Conservation (phyloP, 2,329 filamentous ascomycete genomes). For the Helotiales sp. region DNA sequence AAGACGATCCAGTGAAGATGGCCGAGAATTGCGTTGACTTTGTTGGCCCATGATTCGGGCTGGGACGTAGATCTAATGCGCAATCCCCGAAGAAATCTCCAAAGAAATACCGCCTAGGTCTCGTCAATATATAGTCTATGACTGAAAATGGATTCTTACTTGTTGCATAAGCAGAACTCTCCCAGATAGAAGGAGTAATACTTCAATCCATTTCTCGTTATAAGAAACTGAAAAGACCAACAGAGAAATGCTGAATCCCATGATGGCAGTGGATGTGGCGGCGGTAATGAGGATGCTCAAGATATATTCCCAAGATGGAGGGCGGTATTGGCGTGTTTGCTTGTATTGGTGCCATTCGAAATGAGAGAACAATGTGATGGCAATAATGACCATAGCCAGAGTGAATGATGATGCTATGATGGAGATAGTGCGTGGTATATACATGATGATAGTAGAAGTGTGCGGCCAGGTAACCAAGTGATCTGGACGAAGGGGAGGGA, state of each 20-base stretch:
- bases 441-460: constrained; percentile 1
- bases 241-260: neutral
- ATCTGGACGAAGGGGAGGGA: neutral
- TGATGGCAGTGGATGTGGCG: neutral
- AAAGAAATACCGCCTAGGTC: constrained; percentile 2
- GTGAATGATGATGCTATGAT: constrained; percentile 6
- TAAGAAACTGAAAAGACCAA: neutral
- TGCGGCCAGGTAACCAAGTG: neutral
- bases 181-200: constrained; percentile 1
- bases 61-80: neutral
- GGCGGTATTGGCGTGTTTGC: neutral
- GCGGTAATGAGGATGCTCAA: neutral
- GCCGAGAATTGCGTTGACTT: neutral
- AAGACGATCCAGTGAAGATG: neutral
- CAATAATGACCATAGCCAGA: neutral
- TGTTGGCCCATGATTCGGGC: neutral
- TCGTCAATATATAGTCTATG: constrained; percentile 5
- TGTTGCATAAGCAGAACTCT: neutral
- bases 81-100: neutral
- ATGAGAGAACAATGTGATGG: constrained; percentile 2
- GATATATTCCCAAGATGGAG: constrained; percentile 3
- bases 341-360: constrained; percentile 3
- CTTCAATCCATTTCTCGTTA: constrained; percentile 1
- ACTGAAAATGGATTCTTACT: constrained; percentile 1
- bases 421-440: neutral